Conservation (phyloP, 768 basidiomycete species). For the Agrocybe praecox region DNA sequence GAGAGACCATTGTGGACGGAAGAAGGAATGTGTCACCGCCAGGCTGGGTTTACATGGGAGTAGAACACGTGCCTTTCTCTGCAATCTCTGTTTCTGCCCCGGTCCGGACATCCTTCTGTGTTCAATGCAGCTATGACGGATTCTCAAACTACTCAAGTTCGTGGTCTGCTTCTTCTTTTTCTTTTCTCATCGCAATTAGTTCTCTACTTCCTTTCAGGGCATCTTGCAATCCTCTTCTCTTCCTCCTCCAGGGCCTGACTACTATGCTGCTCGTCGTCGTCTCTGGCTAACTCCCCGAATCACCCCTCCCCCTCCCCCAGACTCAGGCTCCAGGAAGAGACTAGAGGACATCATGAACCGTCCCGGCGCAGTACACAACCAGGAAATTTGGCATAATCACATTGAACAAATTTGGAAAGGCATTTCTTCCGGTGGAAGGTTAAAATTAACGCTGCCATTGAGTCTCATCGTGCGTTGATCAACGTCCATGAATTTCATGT, state of each 20-base stretch:
- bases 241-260: constrained; percentile 64
- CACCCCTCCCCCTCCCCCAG: constrained; percentile 18
- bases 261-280: constrained; percentile 63
- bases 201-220: constrained; percentile 37
- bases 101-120: constrained; percentile 5
- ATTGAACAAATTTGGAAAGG: constrained; percentile 67
- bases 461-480: constrained; percentile 54
- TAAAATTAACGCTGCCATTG: constrained; percentile 68
- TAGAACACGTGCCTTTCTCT: constrained; percentile 22
- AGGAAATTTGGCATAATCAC: constrained; percentile 57
- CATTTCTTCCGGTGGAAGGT: constrained; percentile 55
- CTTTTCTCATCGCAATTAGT: constrained; percentile 7
- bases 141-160: constrained; percentile 10
- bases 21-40: constrained; percentile 15
- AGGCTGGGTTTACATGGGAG: constrained; percentile 11
- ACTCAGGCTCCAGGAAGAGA: constrained; percentile 43
- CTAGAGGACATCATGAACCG: constrained; percentile 52
- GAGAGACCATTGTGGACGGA: constrained; percentile 37
- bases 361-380: constrained; percentile 49
- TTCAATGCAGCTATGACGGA: constrained; percentile 1
- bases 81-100: background rate
- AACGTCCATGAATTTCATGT: constrained; percentile 7
- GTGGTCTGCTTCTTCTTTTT: constrained; percentile 7
- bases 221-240: constrained; percentile 40
- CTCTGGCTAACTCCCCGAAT: constrained; percentile 54